Evolutionary conservation across 352 stramenopile species (phyloP).

Genomic region (Globisporangium nagaii): DNA sequence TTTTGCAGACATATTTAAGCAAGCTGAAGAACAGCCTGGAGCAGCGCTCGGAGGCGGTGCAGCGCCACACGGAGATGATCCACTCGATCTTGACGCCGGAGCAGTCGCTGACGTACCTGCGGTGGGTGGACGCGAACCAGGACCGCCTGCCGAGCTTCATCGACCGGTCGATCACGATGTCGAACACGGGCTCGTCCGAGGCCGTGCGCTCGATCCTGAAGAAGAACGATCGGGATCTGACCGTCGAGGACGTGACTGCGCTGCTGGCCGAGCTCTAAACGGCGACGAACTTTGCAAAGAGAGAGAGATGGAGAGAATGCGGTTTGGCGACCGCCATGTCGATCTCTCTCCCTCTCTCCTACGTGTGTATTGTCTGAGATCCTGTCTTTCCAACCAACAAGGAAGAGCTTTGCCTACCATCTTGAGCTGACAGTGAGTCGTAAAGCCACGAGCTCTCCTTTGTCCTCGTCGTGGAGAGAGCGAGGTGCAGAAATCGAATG

Average conservation of each 20-base stretch:
- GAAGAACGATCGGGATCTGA: constrained; percentile 83
- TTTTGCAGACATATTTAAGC: constrained; percentile 80
- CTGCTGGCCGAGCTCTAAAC: constrained; percentile 62
- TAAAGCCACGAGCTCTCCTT: no score
- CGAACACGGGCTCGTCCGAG: constrained; percentile 50
- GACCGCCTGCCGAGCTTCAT: constrained; percentile 58
- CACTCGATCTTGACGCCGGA: constrained; percentile 83
- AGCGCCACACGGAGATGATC: constrained; percentile 75
- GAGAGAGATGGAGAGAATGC: not conserved
- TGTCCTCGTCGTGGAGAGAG: no score
- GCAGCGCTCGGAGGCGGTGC: constrained; percentile 69
- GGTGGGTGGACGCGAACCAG: constrained; percentile 80
- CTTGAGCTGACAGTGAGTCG: not conserved
- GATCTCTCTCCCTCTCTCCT: not conserved
- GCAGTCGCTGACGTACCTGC: constrained; percentile 79
- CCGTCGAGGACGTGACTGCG: constrained; percentile 80
- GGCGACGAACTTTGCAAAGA: not conserved
- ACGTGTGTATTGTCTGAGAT: not conserved
- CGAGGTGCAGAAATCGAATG: no score
- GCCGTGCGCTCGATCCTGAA: constrained; percentile 69
- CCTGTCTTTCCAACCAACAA: not conserved
- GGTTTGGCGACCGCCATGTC: not conserved
- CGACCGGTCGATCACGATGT: constrained; percentile 51
- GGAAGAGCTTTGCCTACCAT: not conserved
- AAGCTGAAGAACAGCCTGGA: constrained; percentile 83